Percentiles rank a stretch among this genome's conserved stretches.
Evolutionary conservation across 441 rosid species (phyloP).

Genomic region (Biscutella laevigata): DNA sequence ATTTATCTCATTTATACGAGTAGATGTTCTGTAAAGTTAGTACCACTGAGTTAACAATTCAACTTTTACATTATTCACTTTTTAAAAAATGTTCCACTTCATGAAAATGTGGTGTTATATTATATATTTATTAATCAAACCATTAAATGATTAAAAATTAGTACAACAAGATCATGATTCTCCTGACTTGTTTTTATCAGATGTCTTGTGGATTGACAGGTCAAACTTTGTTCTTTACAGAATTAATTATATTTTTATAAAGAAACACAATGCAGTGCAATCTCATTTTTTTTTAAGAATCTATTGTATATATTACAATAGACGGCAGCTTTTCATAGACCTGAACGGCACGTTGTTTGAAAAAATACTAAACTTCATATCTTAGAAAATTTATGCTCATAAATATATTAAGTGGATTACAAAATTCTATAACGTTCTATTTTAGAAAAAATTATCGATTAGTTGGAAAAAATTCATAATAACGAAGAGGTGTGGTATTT

Average conservation of each 20-base stretch:
- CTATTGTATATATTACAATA: no score
- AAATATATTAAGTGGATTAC: no score
- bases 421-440: no score
- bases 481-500: no score
- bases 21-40: constrained; percentile 19
- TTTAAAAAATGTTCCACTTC: constrained; percentile 16
- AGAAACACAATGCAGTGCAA: neutral
- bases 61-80: constrained; percentile 16
- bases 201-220: constrained; percentile 28
- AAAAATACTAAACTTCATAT: no score
- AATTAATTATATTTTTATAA: neutral
- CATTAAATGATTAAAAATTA: neutral
- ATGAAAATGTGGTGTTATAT: neutral
- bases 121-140: neutral
- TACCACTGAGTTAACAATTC: constrained; percentile 10
- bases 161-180: constrained; percentile 12
- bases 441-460: no score
- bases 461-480: no score
- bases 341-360: no score
- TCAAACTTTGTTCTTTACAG: constrained; percentile 25
- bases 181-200: constrained; percentile 16
- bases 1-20: constrained; percentile 2
- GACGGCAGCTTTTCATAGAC: no score
- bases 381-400: no score
- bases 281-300: constrained; percentile 13